phyloP scores from a whole-genome alignment of 148 eudicot species.

The Rhododendron mucronatum region DNA sequence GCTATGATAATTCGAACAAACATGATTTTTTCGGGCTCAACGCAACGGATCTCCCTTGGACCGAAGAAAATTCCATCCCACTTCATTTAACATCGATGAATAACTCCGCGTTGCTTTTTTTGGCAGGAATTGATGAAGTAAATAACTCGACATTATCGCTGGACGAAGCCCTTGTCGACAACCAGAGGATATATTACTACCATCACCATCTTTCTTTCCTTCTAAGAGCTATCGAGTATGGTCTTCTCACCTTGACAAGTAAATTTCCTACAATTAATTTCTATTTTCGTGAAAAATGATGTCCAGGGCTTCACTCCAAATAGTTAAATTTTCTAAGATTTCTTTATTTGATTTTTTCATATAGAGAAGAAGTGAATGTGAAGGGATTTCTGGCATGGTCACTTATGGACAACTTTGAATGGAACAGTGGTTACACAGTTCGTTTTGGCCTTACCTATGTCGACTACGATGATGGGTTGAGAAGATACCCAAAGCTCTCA shows the following conservation, averaged over 20 bases:
- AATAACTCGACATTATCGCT: not conserved
- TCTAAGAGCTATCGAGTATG: not conserved
- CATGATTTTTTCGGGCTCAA: not conserved
- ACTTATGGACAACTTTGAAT: not conserved
- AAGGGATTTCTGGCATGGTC: not conserved
- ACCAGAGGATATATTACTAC: not conserved
- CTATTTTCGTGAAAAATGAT: not conserved
- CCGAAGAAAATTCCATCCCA: not conserved
- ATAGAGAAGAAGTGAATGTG: not conserved
- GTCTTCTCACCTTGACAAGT: not conserved
- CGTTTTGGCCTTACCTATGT: not conserved
- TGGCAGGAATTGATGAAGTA: not conserved
- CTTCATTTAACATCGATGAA: not conserved
- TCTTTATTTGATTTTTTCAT: not conserved
- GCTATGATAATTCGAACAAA: not conserved
- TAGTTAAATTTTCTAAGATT: too few species aligned
- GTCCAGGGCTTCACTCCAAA: not conserved
- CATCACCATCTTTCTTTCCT: not conserved
- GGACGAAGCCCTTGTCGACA: conserved; percentile 1
- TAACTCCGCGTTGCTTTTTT: not conserved
- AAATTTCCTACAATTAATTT: not conserved
- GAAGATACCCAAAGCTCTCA: not conserved
- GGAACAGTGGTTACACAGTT: not conserved
- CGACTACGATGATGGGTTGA: not conserved
- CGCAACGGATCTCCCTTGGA: too few species aligned